Conservation (phyloP, 1,284 basidiomycete species). For the Boletus smithii region DNA sequence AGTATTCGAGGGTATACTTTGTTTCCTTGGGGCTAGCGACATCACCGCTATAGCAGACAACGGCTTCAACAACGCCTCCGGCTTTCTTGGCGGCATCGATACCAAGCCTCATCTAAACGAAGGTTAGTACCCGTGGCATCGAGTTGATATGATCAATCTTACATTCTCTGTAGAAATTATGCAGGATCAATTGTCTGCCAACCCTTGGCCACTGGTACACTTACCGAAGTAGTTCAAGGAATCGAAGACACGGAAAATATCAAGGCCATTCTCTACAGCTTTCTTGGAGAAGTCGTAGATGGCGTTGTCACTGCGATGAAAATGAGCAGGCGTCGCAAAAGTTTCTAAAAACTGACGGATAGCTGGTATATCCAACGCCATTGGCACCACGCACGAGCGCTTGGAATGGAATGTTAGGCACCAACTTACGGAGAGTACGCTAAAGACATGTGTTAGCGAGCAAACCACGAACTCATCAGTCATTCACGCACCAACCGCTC, state of each 20-base stretch:
- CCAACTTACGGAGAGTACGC: constrained; percentile 91
- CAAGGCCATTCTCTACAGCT: constrained; percentile 97
- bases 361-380: constrained; percentile 98
- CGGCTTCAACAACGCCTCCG: constrained; percentile 96
- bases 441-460: constrained; percentile 31
- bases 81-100: constrained; percentile 99
- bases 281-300: constrained; percentile 99
- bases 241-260: constrained; percentile 99
- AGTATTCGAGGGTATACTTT: constrained; percentile 98
- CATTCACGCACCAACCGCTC: constrained; percentile 75
- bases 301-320: constrained; percentile 80
- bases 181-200: constrained; percentile 9
- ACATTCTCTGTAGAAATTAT: constrained; percentile 55
- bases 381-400: constrained; percentile 98
- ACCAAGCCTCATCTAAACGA: constrained; percentile 80
- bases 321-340: constrained; percentile 10
- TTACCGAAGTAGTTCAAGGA: constrained; percentile 95
- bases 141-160: constrained; percentile 18
- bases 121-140: constrained; percentile 13
- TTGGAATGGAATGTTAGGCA: constrained; percentile 98
- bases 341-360: constrained; percentile 66
- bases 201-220: constrained; percentile 27
- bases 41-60: constrained; percentile 99
- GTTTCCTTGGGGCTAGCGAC: constrained; percentile 93
- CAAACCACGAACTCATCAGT: background rate